Conservation (phyloP, 2,329 filamentous ascomycete species). For the Trichoderma endophyticum region DNA sequence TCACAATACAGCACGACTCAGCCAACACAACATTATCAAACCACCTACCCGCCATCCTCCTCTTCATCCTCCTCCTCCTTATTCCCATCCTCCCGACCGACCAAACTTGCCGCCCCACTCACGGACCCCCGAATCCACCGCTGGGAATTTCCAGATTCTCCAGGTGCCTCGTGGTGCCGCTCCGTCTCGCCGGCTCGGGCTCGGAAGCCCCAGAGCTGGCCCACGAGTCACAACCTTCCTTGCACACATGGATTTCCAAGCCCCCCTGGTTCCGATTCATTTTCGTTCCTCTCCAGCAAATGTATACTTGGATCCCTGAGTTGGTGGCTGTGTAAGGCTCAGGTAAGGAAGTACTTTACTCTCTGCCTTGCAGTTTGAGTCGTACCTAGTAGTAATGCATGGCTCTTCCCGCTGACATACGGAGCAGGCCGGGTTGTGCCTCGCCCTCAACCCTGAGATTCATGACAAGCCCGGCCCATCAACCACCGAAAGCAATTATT, state of each 20-base stretch:
- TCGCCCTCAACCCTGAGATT: neutral
- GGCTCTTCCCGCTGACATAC: neutral
- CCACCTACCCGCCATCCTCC: neutral
- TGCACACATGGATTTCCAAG: neutral
- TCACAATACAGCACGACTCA: neutral
- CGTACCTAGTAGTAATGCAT: neutral
- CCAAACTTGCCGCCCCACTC: neutral
- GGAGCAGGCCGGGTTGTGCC: neutral
- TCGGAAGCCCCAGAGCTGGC: slow-evolving; percentile 7
- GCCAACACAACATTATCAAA: neutral
- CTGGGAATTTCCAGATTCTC: neutral
- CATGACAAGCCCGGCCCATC: neutral
- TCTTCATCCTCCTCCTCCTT: neutral
- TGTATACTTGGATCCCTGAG: neutral
- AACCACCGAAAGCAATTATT: neutral
- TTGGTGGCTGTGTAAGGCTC: neutral
- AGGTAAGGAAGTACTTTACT: neutral
- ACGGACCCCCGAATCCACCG: slow-evolving; percentile 12
- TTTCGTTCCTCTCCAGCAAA: slow-evolving; percentile 24
- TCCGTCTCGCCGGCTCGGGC: slow-evolving; percentile 22
- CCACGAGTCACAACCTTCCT: neutral
- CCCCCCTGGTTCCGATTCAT: slow-evolving; percentile 25
- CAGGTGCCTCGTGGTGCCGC: slow-evolving; percentile 16
- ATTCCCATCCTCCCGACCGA: neutral
- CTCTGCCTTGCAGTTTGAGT: neutral